These are phyloP conservation scores for Cladobotryum mycophilum DNA, from an alignment of 2,329 filamentous ascomycete species.

Conservation along the genomic window DNA sequence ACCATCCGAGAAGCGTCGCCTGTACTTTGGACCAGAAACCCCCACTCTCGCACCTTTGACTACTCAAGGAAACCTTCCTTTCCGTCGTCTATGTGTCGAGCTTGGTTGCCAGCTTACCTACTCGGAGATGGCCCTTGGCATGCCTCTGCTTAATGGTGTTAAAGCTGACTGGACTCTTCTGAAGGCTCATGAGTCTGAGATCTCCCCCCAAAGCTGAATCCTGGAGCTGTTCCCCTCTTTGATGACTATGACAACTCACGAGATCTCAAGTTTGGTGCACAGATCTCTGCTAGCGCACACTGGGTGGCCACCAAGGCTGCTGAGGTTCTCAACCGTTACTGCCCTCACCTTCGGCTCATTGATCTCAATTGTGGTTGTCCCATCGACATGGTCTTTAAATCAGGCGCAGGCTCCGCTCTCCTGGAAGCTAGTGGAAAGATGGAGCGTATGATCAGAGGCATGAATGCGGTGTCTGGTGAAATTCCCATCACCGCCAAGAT, in stretches of 20 bases:
- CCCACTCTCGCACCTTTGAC: constrained; percentile 91
- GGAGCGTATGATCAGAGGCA: constrained; percentile 90
- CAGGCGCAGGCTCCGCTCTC: constrained; percentile 83
- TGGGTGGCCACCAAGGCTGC: constrained; percentile 87
- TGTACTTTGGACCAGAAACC: constrained; percentile 93
- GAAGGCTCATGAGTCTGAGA: constrained; percentile 84
- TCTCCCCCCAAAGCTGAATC: constrained; percentile 59
- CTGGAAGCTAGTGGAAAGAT: constrained; percentile 84
- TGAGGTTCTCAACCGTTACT: constrained; percentile 68
- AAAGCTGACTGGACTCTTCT: constrained; percentile 93
- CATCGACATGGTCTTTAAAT: constrained; percentile 86
- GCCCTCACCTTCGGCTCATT: constrained; percentile 80
- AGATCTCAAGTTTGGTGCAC: constrained; percentile 84
- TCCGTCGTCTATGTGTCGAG: constrained; percentile 81
- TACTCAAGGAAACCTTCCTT: constrained; percentile 93
- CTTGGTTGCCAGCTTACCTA: constrained; percentile 91
- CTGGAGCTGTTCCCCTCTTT: constrained; percentile 48
- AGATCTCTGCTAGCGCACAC: constrained; percentile 88
- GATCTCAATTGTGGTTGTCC: constrained; percentile 97
- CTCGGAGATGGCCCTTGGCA: constrained; percentile 94
- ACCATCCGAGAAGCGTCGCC: constrained; percentile 84
- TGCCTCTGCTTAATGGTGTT: constrained; percentile 82
- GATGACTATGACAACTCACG: constrained; percentile 73
- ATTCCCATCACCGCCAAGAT: constrained; percentile 94
- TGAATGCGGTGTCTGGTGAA: constrained; percentile 88